Percentiles rank a stretch among this genome's conserved stretches.
These are phyloP conservation scores for Picochlorum sp. DNA, from an alignment of 139 green algal genomes.

Conservation along the genomic window DNA sequence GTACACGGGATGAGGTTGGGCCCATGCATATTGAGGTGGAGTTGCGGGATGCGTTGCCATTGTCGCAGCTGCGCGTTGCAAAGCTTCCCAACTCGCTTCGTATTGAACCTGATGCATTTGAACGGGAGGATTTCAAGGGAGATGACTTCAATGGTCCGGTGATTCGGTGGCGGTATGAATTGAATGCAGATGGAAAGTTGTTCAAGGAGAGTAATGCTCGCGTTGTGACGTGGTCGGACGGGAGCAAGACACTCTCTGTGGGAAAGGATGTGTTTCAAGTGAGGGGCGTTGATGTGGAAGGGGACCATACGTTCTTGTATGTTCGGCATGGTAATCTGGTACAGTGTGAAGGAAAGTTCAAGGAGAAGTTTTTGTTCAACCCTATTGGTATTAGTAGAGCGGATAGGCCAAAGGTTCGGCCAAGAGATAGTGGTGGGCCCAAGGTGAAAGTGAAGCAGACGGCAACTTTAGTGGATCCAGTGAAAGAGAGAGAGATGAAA, in stretches of 20 bases:
- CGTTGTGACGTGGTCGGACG: constrained; percentile 72
- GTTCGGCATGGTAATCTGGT: constrained; percentile 31
- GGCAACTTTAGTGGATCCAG: constrained; percentile 33
- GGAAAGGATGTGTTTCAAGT: constrained; percentile 70
- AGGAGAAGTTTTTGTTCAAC: constrained; percentile 47
- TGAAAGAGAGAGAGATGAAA: constrained; percentile 28
- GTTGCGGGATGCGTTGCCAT: constrained; percentile 22
- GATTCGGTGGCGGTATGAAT: constrained; percentile 38
- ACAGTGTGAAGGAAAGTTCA: constrained; percentile 61
- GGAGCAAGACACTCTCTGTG: constrained; percentile 56
- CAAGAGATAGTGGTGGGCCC: constrained; percentile 33
- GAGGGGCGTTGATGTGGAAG: constrained; percentile 38
- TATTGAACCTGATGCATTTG: constrained; percentile 53
- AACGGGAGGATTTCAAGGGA: constrained; percentile 42
- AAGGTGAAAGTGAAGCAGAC: constrained; percentile 17
- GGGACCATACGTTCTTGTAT: constrained; percentile 55
- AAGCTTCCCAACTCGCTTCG: constrained; percentile 55
- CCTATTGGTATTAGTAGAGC: constrained; percentile 48
- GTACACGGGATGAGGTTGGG: constrained; percentile 7
- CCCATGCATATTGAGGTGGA: constrained; percentile 32
- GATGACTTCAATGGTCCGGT: constrained; percentile 31
- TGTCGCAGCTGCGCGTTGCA: constrained; percentile 26
- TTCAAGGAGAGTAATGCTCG: constrained; percentile 63
- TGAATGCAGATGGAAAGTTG: constrained; percentile 20
- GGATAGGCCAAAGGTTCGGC: constrained; percentile 52